A percentile compares a stretch with the other conserved stretches of the same genome.
phyloP scores from a whole-genome alignment of 257 asterid genomes.

The Penstemon barbatus region DNA sequence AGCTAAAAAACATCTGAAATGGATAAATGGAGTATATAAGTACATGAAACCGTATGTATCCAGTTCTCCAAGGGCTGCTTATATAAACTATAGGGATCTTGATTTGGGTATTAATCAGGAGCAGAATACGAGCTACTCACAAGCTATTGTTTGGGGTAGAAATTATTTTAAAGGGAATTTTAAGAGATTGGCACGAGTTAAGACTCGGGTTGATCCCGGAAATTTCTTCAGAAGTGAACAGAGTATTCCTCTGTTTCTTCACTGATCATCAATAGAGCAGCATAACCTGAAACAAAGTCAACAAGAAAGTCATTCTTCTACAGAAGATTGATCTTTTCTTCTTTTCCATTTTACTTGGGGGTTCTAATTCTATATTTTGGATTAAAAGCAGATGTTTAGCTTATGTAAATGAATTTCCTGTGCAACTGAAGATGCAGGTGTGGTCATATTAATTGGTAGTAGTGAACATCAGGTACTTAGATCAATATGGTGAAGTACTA shows the following conservation, averaged over 20 bases:
- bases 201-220: conserved; percentile 47
- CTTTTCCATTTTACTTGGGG: no score
- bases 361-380: no score
- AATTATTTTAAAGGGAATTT: conserved; percentile 55
- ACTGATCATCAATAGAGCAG: no score
- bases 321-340: no score
- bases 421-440: no score
- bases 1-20: conserved; percentile 32
- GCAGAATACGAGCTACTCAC: conserved; percentile 28
- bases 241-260: conserved; percentile 43
- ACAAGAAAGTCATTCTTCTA: no score
- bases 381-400: no score
- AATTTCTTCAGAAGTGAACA: conserved; percentile 61
- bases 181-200: conserved; percentile 43
- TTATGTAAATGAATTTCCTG: no score
- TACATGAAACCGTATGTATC: conserved; percentile 53
- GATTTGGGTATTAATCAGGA: conserved; percentile 49
- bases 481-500: no score
- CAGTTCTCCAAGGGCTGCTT: conserved; percentile 53
- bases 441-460: no score
- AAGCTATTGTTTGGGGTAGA: conserved; percentile 50
- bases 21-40: conserved; percentile 42
- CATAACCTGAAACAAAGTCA: no score
- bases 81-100: conserved; percentile 58
- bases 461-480: no score